phyloP scores from a whole-genome alignment of 768 basidiomycete species.

The Russula vinacea region DNA sequence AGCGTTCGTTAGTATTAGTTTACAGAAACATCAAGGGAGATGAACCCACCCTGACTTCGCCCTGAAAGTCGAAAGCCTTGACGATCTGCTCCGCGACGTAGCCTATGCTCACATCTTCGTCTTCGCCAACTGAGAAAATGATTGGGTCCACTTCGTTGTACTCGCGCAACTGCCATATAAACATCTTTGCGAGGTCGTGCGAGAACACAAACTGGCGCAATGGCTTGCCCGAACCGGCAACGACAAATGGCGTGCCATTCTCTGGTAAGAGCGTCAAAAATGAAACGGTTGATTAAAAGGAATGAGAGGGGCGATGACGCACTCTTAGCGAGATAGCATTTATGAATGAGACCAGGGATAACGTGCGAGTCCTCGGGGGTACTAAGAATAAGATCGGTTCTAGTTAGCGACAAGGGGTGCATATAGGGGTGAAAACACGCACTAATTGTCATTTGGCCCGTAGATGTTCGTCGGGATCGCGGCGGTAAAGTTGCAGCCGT shows the following conservation, averaged over 20 bases:
- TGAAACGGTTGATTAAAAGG: neutral
- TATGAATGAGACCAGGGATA: slow-evolving; percentile 1
- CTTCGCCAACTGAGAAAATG: neutral
- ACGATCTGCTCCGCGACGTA: slow-evolving; percentile 4
- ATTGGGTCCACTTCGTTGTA: slow-evolving; percentile 1
- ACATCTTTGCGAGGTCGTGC: neutral
- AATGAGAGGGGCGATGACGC: neutral
- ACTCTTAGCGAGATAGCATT: slow-evolving; percentile 3
- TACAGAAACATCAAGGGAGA: neutral
- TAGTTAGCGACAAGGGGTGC: neutral
- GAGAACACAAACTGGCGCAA: slow-evolving; percentile 2
- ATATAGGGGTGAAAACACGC: neutral
- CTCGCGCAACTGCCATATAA: neutral
- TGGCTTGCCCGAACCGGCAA: slow-evolving; percentile 1
- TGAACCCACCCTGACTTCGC: neutral
- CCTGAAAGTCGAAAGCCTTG: neutral
- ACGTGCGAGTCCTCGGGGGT: neutral
- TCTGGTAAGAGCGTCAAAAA: neutral
- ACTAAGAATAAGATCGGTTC: neutral
- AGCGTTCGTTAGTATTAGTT: neutral
- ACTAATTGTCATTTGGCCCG: slow-evolving; percentile 5
- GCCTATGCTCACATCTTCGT: slow-evolving; percentile 5
- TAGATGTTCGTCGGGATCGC: neutral
- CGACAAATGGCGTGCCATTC: neutral
- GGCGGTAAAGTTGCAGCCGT: neutral